Conservation (phyloP, 2,329 filamentous ascomycete genomes). For the Fusarium decemcellulare region DNA sequence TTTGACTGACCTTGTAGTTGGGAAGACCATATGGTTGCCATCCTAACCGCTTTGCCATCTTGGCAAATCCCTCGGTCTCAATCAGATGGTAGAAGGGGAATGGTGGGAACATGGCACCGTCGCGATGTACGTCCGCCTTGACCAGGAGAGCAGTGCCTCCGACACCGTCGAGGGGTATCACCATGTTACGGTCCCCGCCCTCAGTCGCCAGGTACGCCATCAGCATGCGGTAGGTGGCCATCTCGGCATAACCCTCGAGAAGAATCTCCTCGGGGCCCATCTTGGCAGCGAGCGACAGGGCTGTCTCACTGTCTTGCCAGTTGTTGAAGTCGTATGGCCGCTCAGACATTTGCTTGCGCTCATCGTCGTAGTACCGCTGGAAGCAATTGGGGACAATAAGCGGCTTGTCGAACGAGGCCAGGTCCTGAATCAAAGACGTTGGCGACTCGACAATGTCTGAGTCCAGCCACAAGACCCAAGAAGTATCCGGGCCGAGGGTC, state of each 20-base stretch:
- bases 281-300: slow-evolving; percentile 79
- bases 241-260: slow-evolving; percentile 92
- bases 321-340: slow-evolving; percentile 97
- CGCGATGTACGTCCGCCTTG: slow-evolving; percentile 95
- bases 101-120: slow-evolving; percentile 98
- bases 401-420: slow-evolving; percentile 89
- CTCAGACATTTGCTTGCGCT: slow-evolving; percentile 78
- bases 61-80: slow-evolving; percentile 97
- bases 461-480: slow-evolving; percentile 98
- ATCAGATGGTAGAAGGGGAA: slow-evolving; percentile 98
- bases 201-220: slow-evolving; percentile 86
- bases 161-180: slow-evolving; percentile 90
- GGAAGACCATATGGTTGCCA: slow-evolving; percentile 91
- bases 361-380: slow-evolving; percentile 82
- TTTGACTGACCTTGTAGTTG: slow-evolving; percentile 87
- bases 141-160: slow-evolving; percentile 94
- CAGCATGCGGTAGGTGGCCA: slow-evolving; percentile 90
- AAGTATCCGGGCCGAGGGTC: slow-evolving; percentile 89
- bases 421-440: slow-evolving; percentile 87
- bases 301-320: slow-evolving; percentile 91
- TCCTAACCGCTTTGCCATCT: slow-evolving; percentile 92
- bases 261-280: slow-evolving; percentile 95
- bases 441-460: slow-evolving; percentile 93
- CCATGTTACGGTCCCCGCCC: slow-evolving; percentile 69
- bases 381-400: slow-evolving; percentile 97